These are phyloP conservation scores for Halophytophthora batemanensis DNA, from an alignment of 352 stramenopile species.

Conservation along the genomic window DNA sequence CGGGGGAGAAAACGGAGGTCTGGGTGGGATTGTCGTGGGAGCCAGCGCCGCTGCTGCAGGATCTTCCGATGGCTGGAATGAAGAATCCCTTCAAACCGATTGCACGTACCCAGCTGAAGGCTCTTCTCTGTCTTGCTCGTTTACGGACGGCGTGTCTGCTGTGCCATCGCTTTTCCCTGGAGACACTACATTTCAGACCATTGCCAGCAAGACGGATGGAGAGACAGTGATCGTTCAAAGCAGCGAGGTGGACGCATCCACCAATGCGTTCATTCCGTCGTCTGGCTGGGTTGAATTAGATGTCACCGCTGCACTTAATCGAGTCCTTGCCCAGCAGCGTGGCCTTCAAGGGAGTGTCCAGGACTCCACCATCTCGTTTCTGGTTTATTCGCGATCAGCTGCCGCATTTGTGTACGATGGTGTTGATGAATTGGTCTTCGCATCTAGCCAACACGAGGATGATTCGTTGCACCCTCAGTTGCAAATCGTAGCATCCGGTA, in stretches of 20 bases:
- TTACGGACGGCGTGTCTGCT: conserved; percentile 12
- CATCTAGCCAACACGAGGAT: conserved; percentile 47
- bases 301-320: conserved; percentile 58
- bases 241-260: conserved; percentile 28
- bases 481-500: conserved; percentile 41
- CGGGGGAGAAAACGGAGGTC: conserved; percentile 58
- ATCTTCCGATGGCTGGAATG: conserved; percentile 33
- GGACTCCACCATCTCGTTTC: conserved; percentile 40
- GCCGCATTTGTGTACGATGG: conserved; percentile 49
- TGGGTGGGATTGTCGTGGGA: conserved; percentile 54
- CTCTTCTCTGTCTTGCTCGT: conserved; percentile 19
- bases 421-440: conserved; percentile 52
- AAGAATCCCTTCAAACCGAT: conserved; percentile 24
- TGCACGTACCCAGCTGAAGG: conserved; percentile 13
- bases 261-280: conserved; percentile 34
- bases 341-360: conserved; percentile 15
- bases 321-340: conserved; percentile 33
- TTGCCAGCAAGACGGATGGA: conserved; percentile 22
- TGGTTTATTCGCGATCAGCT: conserved; percentile 44
- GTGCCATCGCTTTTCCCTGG: conserved; percentile 35
- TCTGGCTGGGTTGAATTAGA: conserved; percentile 67
- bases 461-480: conserved; percentile 37
- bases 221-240: conserved; percentile 30
- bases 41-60: conserved; percentile 23
- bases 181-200: conserved; percentile 22